phyloP scores from a whole-genome alignment of 192 early-diverging fungal genomes.

The Backusella parvicylindrica region DNA sequence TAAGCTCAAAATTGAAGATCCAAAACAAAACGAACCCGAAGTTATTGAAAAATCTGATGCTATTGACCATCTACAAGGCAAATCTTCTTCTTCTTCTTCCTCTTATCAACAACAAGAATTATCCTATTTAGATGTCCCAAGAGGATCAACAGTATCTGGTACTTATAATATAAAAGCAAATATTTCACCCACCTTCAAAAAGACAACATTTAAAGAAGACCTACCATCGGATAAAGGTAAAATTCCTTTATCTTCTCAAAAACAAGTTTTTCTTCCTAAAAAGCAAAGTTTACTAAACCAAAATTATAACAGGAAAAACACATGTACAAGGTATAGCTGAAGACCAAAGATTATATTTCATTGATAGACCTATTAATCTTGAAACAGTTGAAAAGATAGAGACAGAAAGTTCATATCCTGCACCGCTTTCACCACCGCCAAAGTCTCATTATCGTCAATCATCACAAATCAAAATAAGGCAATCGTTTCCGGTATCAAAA shows the following conservation, averaged over 20 bases:
- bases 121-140: neutral
- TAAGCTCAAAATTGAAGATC: neutral
- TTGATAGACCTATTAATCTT: neutral
- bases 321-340: neutral
- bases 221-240: neutral
- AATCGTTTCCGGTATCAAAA: neutral
- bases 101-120: neutral
- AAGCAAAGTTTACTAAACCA: neutral
- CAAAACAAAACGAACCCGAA: neutral
- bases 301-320: neutral
- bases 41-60: too few species aligned
- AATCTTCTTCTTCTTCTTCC: neutral
- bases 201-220: neutral
- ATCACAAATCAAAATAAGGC: neutral
- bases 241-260: neutral
- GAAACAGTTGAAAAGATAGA: neutral
- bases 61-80: neutral
- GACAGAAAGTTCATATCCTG: neutral
- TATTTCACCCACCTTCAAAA: neutral
- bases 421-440: neutral
- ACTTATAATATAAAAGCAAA: neutral
- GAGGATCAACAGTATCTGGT: neutral
- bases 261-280: neutral
- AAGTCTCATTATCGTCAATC: neutral
- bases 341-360: neutral